These are phyloP conservation scores for Rhodotorula sp. DNA, from an alignment of 1,284 basidiomycete species.

Conservation along the genomic window DNA sequence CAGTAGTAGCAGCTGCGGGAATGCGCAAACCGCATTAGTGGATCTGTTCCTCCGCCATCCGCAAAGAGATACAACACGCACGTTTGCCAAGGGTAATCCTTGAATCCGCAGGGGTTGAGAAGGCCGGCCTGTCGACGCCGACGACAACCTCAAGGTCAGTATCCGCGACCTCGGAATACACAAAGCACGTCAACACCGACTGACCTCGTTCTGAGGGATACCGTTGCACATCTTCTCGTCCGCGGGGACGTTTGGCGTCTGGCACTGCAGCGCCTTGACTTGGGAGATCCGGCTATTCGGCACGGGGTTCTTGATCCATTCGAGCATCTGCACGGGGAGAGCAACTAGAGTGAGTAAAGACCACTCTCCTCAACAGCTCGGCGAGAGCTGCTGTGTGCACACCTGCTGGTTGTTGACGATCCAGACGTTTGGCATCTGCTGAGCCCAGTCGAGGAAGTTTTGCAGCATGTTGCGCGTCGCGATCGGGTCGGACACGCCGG, in stretches of 20 bases:
- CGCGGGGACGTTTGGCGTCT: slow-evolving; percentile 57
- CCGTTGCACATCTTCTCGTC: slow-evolving; percentile 68
- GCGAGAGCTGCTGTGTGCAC: neutral
- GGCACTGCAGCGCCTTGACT: slow-evolving; percentile 61
- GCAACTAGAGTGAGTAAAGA: no score
- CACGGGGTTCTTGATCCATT: slow-evolving; percentile 70
- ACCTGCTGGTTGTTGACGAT: slow-evolving; percentile 41
- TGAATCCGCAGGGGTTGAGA: slow-evolving; percentile 61
- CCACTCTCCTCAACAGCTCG: no score
- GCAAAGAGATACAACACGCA: neutral
- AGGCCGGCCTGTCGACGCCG: slow-evolving; percentile 49
- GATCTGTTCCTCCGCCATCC: neutral
- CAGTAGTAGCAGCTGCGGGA: slow-evolving; percentile 64
- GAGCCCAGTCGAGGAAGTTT: slow-evolving; percentile 69
- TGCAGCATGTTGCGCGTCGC: slow-evolving; percentile 21
- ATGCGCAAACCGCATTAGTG: no score
- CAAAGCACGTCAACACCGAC: slow-evolving; percentile 36
- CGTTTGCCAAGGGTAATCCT: slow-evolving; percentile 72
- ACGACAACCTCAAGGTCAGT: neutral
- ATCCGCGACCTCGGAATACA: neutral
- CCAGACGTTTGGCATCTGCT: slow-evolving; percentile 62
- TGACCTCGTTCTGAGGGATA: slow-evolving; percentile 61
- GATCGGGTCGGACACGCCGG: slow-evolving; percentile 26
- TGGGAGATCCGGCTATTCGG: slow-evolving; percentile 56
- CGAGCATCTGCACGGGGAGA: slow-evolving; percentile 59